Evolutionary conservation across 345 rosid genomes (phyloP).

Genomic region (Crucihimalaya himalaica): DNA sequence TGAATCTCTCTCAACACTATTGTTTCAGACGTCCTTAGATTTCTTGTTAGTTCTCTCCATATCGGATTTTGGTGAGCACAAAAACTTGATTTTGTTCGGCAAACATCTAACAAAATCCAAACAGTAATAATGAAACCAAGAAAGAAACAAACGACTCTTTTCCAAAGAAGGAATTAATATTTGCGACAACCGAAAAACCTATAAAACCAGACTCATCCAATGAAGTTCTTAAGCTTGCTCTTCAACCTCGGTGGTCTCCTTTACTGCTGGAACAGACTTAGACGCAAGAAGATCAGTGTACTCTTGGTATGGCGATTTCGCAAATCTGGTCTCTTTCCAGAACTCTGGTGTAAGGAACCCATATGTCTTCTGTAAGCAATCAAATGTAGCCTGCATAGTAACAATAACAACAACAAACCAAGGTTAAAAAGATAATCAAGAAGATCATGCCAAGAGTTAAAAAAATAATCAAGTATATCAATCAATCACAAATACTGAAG

Average conservation of each 20-base stretch:
- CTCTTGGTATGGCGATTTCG: slow-evolving; percentile 63
- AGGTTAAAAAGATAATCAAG: no score
- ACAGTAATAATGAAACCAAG: not conserved
- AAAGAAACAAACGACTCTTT: not conserved
- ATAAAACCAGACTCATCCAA: not conserved
- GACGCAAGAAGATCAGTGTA: slow-evolving; percentile 50
- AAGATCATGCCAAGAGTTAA: not conserved
- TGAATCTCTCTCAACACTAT: no score
- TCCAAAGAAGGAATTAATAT: not conserved
- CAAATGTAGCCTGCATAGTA: slow-evolving; percentile 54
- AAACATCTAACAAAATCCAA: not conserved
- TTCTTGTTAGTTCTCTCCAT: no score
- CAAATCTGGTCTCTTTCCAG: slow-evolving; percentile 66
- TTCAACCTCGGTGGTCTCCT: slow-evolving; percentile 6
- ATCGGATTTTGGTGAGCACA: no score
- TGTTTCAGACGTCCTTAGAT: no score
- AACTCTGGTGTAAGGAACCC: slow-evolving; percentile 83
- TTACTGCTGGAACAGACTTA: slow-evolving; percentile 6
- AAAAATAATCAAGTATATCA: not conserved
- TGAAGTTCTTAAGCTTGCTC: slow-evolving; percentile 15
- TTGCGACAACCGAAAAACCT: not conserved
- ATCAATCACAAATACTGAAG: not conserved
- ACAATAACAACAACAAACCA: not conserved
- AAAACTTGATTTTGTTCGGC: no score
- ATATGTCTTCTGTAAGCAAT: slow-evolving; percentile 66